Evolutionary conservation across 108 stramenopile species (phyloP).

Genomic region (Cyclotella sp.): DNA sequence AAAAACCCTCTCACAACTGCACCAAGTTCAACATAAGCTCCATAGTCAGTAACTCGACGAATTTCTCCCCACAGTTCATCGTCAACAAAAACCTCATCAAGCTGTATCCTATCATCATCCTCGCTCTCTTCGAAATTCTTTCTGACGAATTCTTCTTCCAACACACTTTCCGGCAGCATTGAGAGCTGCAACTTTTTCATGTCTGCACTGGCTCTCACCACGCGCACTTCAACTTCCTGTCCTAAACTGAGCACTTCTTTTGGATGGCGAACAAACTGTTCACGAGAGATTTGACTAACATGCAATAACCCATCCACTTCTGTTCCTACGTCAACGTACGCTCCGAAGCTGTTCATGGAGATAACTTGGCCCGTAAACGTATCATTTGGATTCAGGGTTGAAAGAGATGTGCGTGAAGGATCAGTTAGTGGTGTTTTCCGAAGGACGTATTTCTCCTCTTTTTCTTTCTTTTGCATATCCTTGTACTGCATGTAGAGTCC

Average conservation of each 20-base stretch:
- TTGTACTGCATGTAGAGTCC: slow-evolving; percentile 51
- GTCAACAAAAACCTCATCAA: slow-evolving; percentile 82
- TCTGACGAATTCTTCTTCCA: slow-evolving; percentile 47
- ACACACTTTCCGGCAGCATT: slow-evolving; percentile 66
- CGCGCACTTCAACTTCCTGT: slow-evolving; percentile 71
- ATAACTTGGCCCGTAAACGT: slow-evolving; percentile 73
- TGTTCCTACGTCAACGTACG: slow-evolving; percentile 89
- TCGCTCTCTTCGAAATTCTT: slow-evolving; percentile 31
- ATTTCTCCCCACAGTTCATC: slow-evolving; percentile 94
- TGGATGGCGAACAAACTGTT: slow-evolving; percentile 84
- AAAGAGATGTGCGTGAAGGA: slow-evolving; percentile 56
- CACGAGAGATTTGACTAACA: slow-evolving; percentile 77
- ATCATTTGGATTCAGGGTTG: slow-evolving; percentile 59
- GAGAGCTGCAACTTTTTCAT: slow-evolving; percentile 82
- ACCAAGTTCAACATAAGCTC: slow-evolving; percentile 91
- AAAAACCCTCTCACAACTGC: slow-evolving; percentile 90
- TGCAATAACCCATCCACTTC: slow-evolving; percentile 91
- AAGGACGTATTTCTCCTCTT: slow-evolving; percentile 55
- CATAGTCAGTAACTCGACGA: slow-evolving; percentile 88
- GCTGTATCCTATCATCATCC: slow-evolving; percentile 70
- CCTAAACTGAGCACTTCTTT: slow-evolving; percentile 74
- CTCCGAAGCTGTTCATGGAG: slow-evolving; percentile 87
- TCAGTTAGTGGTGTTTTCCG: slow-evolving; percentile 56
- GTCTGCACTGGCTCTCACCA: slow-evolving; percentile 62
- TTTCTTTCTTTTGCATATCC: slow-evolving; percentile 63